phyloP scores from a whole-genome alignment of 2,329 filamentous ascomycete genomes.

The Huntiella omanensis region DNA sequence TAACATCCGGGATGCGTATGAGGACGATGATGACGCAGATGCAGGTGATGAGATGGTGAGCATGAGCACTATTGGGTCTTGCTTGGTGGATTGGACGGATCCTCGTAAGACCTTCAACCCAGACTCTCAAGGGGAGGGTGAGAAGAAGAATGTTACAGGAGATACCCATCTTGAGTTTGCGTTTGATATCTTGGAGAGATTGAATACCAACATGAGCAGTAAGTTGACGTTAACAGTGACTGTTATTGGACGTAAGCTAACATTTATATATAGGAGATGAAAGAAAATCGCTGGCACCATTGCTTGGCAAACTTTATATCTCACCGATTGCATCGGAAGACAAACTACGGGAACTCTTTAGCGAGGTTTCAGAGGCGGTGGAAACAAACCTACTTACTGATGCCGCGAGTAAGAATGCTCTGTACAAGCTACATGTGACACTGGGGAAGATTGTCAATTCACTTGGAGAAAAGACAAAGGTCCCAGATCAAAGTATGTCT shows the following conservation, averaged over 20 bases:
- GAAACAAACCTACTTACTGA: conserved; percentile 41
- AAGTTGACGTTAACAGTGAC: conserved; percentile 20
- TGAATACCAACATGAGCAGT: conserved; percentile 50
- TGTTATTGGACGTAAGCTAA: conserved; percentile 14
- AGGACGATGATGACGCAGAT: conserved; percentile 60
- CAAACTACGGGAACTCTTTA: conserved; percentile 38
- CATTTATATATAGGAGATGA: conserved; percentile 47
- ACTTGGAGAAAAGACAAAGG: conserved; percentile 28
- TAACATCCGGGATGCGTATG: conserved; percentile 50
- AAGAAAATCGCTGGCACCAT: conserved; percentile 58
- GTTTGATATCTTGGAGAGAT: conserved; percentile 54
- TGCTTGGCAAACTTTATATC: conserved; percentile 70
- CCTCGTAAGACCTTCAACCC: conserved; percentile 55
- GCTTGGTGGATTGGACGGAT: conserved; percentile 88
- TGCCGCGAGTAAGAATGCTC: conserved; percentile 41
- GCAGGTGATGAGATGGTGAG: conserved; percentile 63
- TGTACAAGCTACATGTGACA: conserved; percentile 49
- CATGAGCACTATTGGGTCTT: conserved; percentile 58
- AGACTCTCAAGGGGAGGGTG: conserved; percentile 29
- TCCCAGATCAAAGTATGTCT: conserved; percentile 27
- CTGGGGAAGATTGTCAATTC: conserved; percentile 48
- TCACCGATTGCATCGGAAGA: conserved; percentile 44
- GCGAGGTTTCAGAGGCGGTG: conserved; percentile 40
- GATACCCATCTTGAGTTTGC: conserved; percentile 70
- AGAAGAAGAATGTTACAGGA: conserved; percentile 48